Base-by-base conservation (phyloP, 495 filamentous ascomycete species). In the Hyaloscypha hepaticicola region DNA sequence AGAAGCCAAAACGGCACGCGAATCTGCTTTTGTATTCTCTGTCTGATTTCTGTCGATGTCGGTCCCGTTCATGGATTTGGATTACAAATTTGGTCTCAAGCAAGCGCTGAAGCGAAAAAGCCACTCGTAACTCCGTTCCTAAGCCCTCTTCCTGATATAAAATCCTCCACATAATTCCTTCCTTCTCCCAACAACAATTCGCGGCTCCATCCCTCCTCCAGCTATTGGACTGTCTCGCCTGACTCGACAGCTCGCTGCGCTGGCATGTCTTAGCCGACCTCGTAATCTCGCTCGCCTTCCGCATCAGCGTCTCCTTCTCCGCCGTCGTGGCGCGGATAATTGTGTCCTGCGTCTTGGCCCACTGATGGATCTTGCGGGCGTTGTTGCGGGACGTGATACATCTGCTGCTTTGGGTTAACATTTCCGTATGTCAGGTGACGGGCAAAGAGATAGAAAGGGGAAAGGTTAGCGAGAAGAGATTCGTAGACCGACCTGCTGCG, bases 401-500 rank as follows among this genome's bases (percentile, higher is more conserved):
- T 87, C 77, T 86, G 70, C 68, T 73, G 68, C 53, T 72, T 48
- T 14, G 56, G 2, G 19, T 63, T 52, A 57, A 52, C 28, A 34
- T 52, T 5, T 53, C 38, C 19, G 8, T 45, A 45, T 19, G 19
- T 45, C 38, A 8, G 8, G 19, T 8, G 19, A 45, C 38, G 48
- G 5, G 29, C 8, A 64, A 34, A 55, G 59, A 69, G 24, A 58
- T 60, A 65, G 58, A 8, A 53, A 53, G 25, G 22, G 4, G 50
- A 25, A 25, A 68, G 72, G 66, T n/a, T n/a, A n/a, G 71, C 70
- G 52, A 72, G 72, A 70, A 65, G 63, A 70, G 50, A 58, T 25
- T 21, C n/a, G n/a, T n/a, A 34, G 34, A 78, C 83, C 66, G 82
- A 94, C 92, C 84, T 93, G 92, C 77, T 96, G 92, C 65, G 89